Evolutionary conservation across 495 filamentous ascomycete genomes (phyloP).

Genomic region (Tetracladium setigerum): DNA sequence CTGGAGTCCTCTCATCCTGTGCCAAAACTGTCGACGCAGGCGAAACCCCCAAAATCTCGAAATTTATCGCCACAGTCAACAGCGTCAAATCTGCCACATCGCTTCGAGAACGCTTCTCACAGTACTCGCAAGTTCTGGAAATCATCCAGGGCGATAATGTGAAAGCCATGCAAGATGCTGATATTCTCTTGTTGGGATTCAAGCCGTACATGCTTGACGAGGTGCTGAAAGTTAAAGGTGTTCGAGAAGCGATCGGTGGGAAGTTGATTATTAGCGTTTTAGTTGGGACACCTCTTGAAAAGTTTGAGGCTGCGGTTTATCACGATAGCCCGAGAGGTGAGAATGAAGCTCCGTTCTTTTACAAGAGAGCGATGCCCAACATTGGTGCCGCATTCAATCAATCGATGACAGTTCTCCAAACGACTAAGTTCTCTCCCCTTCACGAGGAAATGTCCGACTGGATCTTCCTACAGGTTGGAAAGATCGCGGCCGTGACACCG

Average conservation of each 20-base stretch:
- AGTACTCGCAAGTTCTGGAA: not conserved
- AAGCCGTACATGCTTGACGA: conserved; percentile 67
- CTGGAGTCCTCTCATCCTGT: conserved; percentile 63
- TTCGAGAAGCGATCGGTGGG: conserved; percentile 57
- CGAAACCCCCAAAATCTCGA: conserved; percentile 46
- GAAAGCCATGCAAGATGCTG: conserved; percentile 7
- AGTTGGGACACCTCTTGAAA: conserved; percentile 61
- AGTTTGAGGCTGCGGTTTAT: conserved; percentile 53
- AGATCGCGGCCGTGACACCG: conserved; percentile 22
- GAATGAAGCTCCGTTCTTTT: conserved; percentile 46
- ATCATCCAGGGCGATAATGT: conserved; percentile 10
- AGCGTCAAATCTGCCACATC: conserved; percentile 46
- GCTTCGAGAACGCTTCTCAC: conserved; percentile 18
- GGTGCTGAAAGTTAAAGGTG: conserved; percentile 53
- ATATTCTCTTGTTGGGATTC: conserved; percentile 57
- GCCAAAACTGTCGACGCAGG: conserved; percentile 22
- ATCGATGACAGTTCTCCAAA: conserved; percentile 72
- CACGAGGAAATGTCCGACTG: conserved; percentile 52
- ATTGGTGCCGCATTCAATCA: conserved; percentile 62
- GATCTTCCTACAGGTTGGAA: conserved; percentile 54
- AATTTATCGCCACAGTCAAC: conserved; percentile 61
- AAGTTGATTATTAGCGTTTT: conserved; percentile 82
- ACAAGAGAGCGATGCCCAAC: conserved; percentile 63
- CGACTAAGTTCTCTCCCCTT: conserved; percentile 43
- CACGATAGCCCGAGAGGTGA: conserved; percentile 23